phyloP scores from a whole-genome alignment of 305 asterid species.

The Rubia tinctorum region DNA sequence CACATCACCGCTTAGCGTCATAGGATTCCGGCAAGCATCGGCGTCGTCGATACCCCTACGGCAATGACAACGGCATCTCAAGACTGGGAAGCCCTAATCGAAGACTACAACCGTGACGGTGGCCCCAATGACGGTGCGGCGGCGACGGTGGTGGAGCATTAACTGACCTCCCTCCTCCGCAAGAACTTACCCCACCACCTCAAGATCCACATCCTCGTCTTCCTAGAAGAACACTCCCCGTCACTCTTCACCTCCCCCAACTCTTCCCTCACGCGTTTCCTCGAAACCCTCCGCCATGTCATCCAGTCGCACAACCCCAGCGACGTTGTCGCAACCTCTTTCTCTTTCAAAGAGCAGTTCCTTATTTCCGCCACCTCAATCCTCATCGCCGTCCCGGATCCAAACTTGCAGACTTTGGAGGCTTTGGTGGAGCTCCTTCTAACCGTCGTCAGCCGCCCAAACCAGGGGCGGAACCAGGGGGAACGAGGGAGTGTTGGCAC shows the following conservation, averaged over 20 bases:
- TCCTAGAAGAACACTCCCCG: conserved; percentile 54
- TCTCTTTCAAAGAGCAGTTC: conserved; percentile 74
- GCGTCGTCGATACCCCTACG: background rate
- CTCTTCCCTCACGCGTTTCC: conserved; percentile 40
- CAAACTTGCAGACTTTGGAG: conserved; percentile 29
- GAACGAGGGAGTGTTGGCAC: too few relatives aligned
- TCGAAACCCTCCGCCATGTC: conserved; percentile 59
- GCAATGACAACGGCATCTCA: conserved; percentile 22
- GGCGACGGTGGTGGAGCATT: conserved; percentile 47
- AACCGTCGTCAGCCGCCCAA: conserved; percentile 71
- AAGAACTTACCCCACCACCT: conserved; percentile 59
- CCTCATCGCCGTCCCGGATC: conserved; percentile 27
- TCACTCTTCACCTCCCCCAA: conserved; percentile 21
- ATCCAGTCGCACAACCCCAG: conserved; percentile 57
- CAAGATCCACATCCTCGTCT: conserved; percentile 65
- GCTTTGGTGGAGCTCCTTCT: conserved; percentile 69
- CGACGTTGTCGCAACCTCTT: conserved; percentile 37
- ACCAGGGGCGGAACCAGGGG: too few relatives aligned
- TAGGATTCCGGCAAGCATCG: background rate
- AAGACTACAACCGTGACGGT: conserved; percentile 63
- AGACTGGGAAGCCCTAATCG: conserved; percentile 86
- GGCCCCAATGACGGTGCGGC: conserved; percentile 38
- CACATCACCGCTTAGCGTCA: too few relatives aligned
- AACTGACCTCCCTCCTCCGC: conserved; percentile 64
- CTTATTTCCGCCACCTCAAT: conserved; percentile 63